Evolutionary conservation across 2,329 filamentous ascomycete genomes (phyloP).

Genomic region (Talaromyces sp.): DNA sequence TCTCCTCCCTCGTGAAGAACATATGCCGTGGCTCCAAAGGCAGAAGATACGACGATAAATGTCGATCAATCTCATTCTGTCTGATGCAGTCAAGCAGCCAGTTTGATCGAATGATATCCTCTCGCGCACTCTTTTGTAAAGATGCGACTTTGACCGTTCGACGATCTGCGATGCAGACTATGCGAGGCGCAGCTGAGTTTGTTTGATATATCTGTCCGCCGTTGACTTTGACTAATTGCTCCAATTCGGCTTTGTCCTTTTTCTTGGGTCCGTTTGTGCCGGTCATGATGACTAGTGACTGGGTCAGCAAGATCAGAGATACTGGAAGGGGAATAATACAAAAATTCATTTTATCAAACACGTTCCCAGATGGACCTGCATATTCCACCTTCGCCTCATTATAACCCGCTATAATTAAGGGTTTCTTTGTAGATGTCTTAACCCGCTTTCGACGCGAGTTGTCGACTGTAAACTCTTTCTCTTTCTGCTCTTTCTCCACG

Average conservation of each 20-base stretch:
- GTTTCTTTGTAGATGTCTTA: slow-evolving; percentile 60
- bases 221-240: slow-evolving; percentile 75
- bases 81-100: slow-evolving; percentile 84
- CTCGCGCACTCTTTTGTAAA: slow-evolving; percentile 67
- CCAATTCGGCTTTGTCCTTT: slow-evolving; percentile 73
- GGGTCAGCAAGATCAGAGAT: not conserved
- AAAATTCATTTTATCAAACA: slow-evolving; percentile 76
- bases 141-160: slow-evolving; percentile 77
- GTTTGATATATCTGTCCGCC: slow-evolving; percentile 78
- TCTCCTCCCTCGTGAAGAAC: slow-evolving; percentile 62
- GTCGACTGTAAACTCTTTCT: slow-evolving; percentile 73
- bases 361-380: slow-evolving; percentile 55
- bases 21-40: slow-evolving; percentile 69
- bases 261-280: slow-evolving; percentile 68
- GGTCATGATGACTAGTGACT: slow-evolving; percentile 61
- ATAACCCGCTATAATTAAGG: slow-evolving; percentile 71
- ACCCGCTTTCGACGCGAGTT: slow-evolving; percentile 61
- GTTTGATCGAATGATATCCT: slow-evolving; percentile 70
- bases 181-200: slow-evolving; percentile 58
- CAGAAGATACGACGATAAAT: slow-evolving; percentile 58
- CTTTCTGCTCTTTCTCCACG: slow-evolving; percentile 66
- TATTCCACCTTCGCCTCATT: slow-evolving; percentile 54
- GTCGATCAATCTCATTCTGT: slow-evolving; percentile 52
- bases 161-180: slow-evolving; percentile 76
- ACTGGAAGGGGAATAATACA: slow-evolving; percentile 43